A percentile compares a stretch with the other conserved stretches of the same genome.
phyloP scores from a whole-genome alignment of 169 alveolate species.

The Plasmodium chabaudi region DNA sequence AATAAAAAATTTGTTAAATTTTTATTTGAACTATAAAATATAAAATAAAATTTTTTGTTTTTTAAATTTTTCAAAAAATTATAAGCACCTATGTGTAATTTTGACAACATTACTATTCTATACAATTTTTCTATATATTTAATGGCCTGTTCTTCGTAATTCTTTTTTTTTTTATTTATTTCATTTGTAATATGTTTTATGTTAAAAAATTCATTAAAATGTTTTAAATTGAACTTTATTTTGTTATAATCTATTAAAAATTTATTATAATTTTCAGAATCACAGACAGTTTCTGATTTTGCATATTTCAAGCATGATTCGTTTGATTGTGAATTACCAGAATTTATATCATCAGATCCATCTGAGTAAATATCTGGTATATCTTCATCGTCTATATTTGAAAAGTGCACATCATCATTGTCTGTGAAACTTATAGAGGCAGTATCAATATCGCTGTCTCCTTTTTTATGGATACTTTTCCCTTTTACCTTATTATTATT shows the following conservation, averaged over 20 bases:
- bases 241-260: slow-evolving; percentile 56
- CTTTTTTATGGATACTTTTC: too few species aligned
- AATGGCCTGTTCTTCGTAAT: background rate
- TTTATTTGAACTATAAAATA: slow-evolving; percentile 73
- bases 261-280: too few species aligned
- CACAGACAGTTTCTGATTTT: too few species aligned
- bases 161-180: slow-evolving; percentile 19
- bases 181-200: background rate
- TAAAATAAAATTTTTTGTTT: slow-evolving; percentile 43
- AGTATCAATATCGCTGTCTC: too few species aligned
- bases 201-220: slow-evolving; percentile 4
- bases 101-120: slow-evolving; percentile 58
- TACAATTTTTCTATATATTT: slow-evolving; percentile 40
- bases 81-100: slow-evolving; percentile 69
- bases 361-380: too few species aligned
- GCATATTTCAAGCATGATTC: too few species aligned
- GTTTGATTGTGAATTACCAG: too few species aligned
- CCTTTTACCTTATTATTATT: too few species aligned
- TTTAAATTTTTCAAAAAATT: slow-evolving; percentile 42
- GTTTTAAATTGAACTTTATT: slow-evolving; percentile 4
- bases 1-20: slow-evolving; percentile 44
- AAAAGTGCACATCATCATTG: too few species aligned
- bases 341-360: too few species aligned
- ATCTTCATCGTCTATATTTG: too few species aligned
- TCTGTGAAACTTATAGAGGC: too few species aligned